phyloP scores from a whole-genome alignment of 352 stramenopile genomes.

The Phytophthora foliorum region DNA sequence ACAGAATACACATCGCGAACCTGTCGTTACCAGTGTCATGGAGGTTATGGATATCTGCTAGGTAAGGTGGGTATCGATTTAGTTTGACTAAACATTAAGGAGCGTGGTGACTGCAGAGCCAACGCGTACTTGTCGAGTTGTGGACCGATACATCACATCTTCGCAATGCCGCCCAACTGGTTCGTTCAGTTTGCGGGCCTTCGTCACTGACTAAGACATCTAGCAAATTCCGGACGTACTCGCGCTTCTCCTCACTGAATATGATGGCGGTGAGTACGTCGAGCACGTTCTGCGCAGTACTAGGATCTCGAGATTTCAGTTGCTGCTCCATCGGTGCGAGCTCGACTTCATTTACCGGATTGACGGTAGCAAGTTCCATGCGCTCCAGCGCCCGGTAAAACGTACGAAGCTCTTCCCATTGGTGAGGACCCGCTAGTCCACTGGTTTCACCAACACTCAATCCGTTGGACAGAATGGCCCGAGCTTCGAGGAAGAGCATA shows the following conservation, averaged over 20 bases:
- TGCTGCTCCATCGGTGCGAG: conserved; percentile 64
- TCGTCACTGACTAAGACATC: conserved; percentile 53
- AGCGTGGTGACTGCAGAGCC: conserved; percentile 56
- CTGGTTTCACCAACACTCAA: conserved; percentile 49
- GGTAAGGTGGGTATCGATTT: too few species aligned
- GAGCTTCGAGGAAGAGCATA: conserved; percentile 68
- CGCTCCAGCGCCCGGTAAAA: conserved; percentile 71
- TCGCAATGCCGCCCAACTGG: conserved; percentile 49
- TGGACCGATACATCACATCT: conserved; percentile 45
- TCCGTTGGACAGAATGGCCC: conserved; percentile 49
- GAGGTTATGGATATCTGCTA: too few species aligned
- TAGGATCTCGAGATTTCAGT: conserved; percentile 44
- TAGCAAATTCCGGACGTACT: conserved; percentile 67
- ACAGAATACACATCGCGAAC: too few species aligned
- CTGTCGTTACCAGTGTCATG: too few species aligned
- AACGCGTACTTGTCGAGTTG: conserved; percentile 39
- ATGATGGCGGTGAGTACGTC: conserved; percentile 61
- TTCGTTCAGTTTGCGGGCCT: conserved; percentile 18
- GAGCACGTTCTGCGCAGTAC: conserved; percentile 54
- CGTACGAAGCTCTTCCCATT: conserved; percentile 62
- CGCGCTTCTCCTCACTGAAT: conserved; percentile 71
- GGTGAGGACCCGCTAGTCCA: conserved; percentile 44
- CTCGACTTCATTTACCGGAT: conserved; percentile 61
- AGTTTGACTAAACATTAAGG: too few species aligned
- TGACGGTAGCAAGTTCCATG: conserved; percentile 59